These are phyloP conservation scores for Panellus pusillus DNA, from an alignment of 768 basidiomycete species.

Conservation along the genomic window DNA sequence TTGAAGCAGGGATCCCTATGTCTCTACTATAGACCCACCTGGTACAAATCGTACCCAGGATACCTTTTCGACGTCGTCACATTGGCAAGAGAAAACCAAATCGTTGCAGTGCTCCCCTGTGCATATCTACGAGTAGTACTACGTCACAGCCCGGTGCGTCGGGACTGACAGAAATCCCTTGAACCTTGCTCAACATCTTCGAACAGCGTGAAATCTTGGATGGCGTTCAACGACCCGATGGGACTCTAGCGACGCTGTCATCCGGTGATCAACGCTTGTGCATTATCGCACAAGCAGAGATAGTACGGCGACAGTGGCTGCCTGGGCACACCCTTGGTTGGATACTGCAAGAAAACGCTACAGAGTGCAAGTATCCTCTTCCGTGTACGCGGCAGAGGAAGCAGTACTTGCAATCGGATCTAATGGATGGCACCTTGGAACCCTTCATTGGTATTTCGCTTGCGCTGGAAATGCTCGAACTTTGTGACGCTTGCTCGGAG, in stretches of 20 bases:
- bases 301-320: constrained; percentile 14
- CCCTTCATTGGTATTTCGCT: not conserved
- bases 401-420: not conserved
- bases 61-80: not conserved
- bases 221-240: constrained; percentile 8
- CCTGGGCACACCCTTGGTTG: constrained; percentile 4
- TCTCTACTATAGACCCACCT: not conserved
- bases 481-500: constrained; percentile 3
- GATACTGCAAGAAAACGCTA: not conserved
- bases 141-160: not conserved
- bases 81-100: not conserved
- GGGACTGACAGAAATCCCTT: too few relatives aligned
- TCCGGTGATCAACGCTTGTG: constrained; percentile 10
- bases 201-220: constrained; percentile 5
- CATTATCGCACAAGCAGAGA: constrained; percentile 2
- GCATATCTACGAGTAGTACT: not conserved
- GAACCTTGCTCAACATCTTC: not conserved
- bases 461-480: not conserved
- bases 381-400: constrained; percentile 1
- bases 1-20: too few relatives aligned
- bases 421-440: constrained; percentile 1
- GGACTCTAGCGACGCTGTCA: constrained; percentile 9
- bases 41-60: not conserved
- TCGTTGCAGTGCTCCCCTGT: not conserved
- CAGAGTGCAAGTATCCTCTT: not conserved